phyloP scores from a whole-genome alignment of 257 asterid genomes.

The Hygrophila difformis region DNA sequence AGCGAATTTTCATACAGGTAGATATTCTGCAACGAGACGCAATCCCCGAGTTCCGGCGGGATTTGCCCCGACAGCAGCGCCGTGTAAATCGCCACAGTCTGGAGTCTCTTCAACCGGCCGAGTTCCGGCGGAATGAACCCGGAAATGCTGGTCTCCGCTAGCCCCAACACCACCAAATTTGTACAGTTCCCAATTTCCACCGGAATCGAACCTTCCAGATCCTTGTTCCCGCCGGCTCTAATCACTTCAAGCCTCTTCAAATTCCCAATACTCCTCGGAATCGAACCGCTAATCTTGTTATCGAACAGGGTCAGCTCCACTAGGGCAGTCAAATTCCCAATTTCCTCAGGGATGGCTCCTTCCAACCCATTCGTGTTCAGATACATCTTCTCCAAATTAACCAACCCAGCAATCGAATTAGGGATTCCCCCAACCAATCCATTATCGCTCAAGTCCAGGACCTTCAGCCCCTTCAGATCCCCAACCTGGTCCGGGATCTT shows the following conservation, averaged over 20 bases:
- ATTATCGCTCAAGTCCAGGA: slow-evolving; percentile 60
- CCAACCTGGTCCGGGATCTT: slow-evolving; percentile 42
- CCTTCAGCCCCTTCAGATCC: slow-evolving; percentile 24
- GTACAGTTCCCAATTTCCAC: slow-evolving; percentile 57
- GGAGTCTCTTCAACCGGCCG: slow-evolving; percentile 43
- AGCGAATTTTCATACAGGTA: slow-evolving; percentile 63
- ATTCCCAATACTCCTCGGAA: slow-evolving; percentile 49
- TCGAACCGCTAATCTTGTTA: slow-evolving; percentile 48
- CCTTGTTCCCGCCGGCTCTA: slow-evolving; percentile 76
- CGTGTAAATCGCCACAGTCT: slow-evolving; percentile 60
- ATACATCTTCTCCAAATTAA: slow-evolving; percentile 35
- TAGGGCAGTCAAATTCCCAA: slow-evolving; percentile 43
- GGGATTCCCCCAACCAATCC: slow-evolving; percentile 56
- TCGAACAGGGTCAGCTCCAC: slow-evolving; percentile 40
- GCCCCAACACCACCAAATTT: slow-evolving; percentile 42
- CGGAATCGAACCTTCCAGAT: slow-evolving; percentile 60
- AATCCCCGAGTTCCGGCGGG: slow-evolving; percentile 64
- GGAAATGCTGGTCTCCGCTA: slow-evolving; percentile 68
- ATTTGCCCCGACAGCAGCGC: slow-evolving; percentile 67
- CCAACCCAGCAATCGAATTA: slow-evolving; percentile 26
- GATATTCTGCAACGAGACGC: slow-evolving; percentile 32
- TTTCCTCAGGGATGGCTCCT: slow-evolving; percentile 43
- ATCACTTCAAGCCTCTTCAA: slow-evolving; percentile 42
- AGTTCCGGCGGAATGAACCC: slow-evolving; percentile 61
- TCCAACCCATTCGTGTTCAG: slow-evolving; percentile 44